Base-by-base conservation (phyloP, 805 yeast species). In the Teunomyces barrocoloradensis region DNA sequence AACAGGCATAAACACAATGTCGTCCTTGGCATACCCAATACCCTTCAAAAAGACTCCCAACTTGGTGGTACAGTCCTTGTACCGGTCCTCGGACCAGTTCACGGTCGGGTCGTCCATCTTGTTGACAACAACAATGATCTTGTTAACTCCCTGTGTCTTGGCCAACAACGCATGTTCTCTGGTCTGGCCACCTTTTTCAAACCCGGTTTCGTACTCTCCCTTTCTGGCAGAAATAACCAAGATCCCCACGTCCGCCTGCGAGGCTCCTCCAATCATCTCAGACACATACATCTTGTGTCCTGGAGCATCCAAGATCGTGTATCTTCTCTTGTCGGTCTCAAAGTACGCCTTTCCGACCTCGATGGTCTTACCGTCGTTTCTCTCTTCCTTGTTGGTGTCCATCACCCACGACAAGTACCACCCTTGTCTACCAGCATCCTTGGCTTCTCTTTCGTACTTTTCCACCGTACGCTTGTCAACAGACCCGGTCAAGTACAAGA, bases 41-140 rank as follows among this genome's bases (percentile, higher is more conserved):
- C 90, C 92, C 65, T 81, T 89, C 68, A 94, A 79, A 78, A 84
- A 94, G 42, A 66, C 61, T 20, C 82, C 81, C 55, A 95, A 75
- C 71, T 92, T 94, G 57, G 82, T 69, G 53, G 87, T 90, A 81
- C 98, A 94, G 76, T 94, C 98, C 58, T 88, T 89, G 69, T 89
- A 94, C 72, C 99, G 87, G 65, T 87, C 96, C 73, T 91, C 81
- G 21, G 97, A 87, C 99, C 99, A 94, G 54, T 69, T 71, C 41
- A 94, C 99, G 43, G 99, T 94, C 42, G 96, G 87, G 65, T 94
- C 99, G 73, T 94, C 99, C 98, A 94, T 92, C 81, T 94, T 94
- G 78, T 94, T 94, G 58, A 92, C 90, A 45, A 87, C 97, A 49
- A 92, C 97, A 54, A 94, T 78, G 68, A 92, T 80, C 68, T 85